Evolutionary conservation across 1,284 basidiomycete genomes (phyloP), one percentile per base, ranked within the genome.

Genomic region (Kwoniella shivajii): DNA sequence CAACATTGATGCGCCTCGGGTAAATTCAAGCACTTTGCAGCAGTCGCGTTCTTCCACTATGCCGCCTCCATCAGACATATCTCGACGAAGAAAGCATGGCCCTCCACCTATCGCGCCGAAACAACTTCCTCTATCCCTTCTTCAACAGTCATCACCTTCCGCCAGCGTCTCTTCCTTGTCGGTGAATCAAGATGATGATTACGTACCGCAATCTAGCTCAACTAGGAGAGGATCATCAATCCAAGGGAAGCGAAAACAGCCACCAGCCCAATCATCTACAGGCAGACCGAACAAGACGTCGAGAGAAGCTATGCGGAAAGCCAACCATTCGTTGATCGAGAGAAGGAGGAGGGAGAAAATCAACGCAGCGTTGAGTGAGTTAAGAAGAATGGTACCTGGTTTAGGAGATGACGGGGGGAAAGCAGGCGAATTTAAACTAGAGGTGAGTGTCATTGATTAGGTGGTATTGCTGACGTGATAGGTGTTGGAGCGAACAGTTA

Each of bases 381-480:
- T 78, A 54, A 66, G 77, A 30, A 57, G 58, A 36, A 78, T 78
- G 77, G 75, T 77, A 1, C 77, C 77, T 9, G 75, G 74, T 22
- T 60, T 78, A 31, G 71, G 72, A 2, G 70, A 68, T 9, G 71
- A 73, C 29, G 53, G 59, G 13, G 68, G 69, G 3, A 73, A 74
- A 50, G 75, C 68, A 0, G 77, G 77, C 16, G 77, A 78, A 58
- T 78, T 78, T 67, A 78, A 78, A 64, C 66, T 78, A 9, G 77
- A 78, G 64, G 76, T 75, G 54, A 54, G 74, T 65, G 2, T 3
- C 29, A n/a, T 22, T 48, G 43, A 27, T 3, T 24, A 22, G 43
- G 18, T 11, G 41, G n/a, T n/a, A n/a, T n/a, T 30, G 10, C 30
- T 47, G 38, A 31, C 31, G 44, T 34, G 20, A 27, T 48, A 77